These are phyloP conservation scores for Phytophthora cryptogea DNA, from an alignment of 352 stramenopile species.

Conservation along the genomic window DNA sequence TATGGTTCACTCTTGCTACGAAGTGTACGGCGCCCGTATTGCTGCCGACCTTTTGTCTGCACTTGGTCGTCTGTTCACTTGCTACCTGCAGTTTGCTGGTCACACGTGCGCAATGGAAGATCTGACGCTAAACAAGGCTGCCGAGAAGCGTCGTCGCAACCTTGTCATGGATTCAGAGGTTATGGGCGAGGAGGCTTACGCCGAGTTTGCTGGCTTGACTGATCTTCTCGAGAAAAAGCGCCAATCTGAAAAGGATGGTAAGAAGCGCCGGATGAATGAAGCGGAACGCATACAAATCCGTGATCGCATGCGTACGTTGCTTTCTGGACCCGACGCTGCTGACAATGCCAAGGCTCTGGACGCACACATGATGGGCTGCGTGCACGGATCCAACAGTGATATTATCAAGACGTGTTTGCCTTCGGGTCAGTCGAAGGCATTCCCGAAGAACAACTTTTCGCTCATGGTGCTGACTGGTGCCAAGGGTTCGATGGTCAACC, in stretches of 20 bases:
- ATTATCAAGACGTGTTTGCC: slow-evolving; percentile 99
- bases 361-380: slow-evolving; percentile 90
- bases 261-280: slow-evolving; percentile 89
- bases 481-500: slow-evolving; percentile 99
- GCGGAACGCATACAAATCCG: slow-evolving; percentile 70
- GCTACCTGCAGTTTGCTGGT: slow-evolving; percentile 97
- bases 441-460: slow-evolving; percentile 99
- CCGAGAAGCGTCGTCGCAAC: slow-evolving; percentile 91
- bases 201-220: slow-evolving; percentile 79
- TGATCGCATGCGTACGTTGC: slow-evolving; percentile 74
- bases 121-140: slow-evolving; percentile 94
- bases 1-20: slow-evolving; percentile 97
- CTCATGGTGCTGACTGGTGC: slow-evolving; percentile 99
- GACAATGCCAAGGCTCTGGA: slow-evolving; percentile 83
- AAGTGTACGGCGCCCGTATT: slow-evolving; percentile 86
- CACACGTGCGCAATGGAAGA: slow-evolving; percentile 99
- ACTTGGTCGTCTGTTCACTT: slow-evolving; percentile 95
- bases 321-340: slow-evolving; percentile 70
- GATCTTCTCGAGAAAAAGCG: slow-evolving; percentile 72
- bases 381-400: slow-evolving; percentile 92
- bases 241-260: slow-evolving; percentile 47
- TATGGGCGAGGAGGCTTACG: slow-evolving; percentile 82
- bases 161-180: slow-evolving; percentile 89
- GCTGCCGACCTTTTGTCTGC: slow-evolving; percentile 84
- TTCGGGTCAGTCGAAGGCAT: slow-evolving; percentile 96